These are phyloP conservation scores for Suillus hirtellus DNA, from an alignment of 768 basidiomycete genomes.

Conservation along the genomic window DNA sequence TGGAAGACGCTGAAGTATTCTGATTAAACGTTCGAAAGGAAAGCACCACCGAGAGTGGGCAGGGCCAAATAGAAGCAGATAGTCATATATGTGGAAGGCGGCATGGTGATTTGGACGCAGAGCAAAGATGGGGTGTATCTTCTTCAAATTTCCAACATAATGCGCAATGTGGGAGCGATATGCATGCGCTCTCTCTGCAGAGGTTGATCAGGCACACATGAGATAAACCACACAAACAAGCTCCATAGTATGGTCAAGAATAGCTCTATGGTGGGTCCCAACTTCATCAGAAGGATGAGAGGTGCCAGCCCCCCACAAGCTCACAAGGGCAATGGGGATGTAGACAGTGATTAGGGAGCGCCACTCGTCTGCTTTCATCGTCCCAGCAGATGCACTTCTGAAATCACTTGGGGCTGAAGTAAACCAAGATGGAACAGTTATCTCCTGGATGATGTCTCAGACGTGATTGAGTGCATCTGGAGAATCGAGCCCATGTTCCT, in stretches of 20 bases:
- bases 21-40: conserved; percentile 27
- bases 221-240: conserved; percentile 30
- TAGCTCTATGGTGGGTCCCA: neutral
- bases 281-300: too few species aligned
- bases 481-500: too few species aligned
- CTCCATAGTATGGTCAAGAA: conserved; percentile 26
- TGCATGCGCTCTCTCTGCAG: neutral
- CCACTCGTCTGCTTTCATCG: too few species aligned
- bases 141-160: conserved; percentile 22
- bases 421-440: too few species aligned
- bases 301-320: too few species aligned
- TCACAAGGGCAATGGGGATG: too few species aligned
- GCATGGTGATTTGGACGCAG: conserved; percentile 32
- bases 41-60: conserved; percentile 34
- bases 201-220: conserved; percentile 21
- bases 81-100: conserved; percentile 33
- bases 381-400: too few species aligned
- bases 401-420: too few species aligned
- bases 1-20: conserved; percentile 20
- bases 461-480: too few species aligned
- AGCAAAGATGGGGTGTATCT: conserved; percentile 18
- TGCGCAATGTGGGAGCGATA: conserved; percentile 22
- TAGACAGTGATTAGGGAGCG: too few species aligned
- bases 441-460: too few species aligned
- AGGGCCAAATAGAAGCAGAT: conserved; percentile 38